Evolutionary conservation across 1,139 yeast genomes (phyloP).

Genomic region (Yamadazyma sp.): DNA sequence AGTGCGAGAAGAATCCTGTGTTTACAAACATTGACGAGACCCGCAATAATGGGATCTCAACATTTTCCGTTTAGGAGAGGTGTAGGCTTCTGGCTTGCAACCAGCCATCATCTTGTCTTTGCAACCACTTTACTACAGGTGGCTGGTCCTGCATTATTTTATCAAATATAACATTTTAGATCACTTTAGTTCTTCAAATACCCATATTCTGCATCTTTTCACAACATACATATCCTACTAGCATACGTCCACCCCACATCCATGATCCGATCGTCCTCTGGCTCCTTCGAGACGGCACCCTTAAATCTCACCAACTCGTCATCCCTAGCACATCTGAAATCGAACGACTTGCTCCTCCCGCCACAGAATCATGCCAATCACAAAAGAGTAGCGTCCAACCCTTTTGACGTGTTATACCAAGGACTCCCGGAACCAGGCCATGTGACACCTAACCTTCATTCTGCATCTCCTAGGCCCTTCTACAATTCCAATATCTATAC

Average conservation of each 20-base stretch:
- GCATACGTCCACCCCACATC: no score
- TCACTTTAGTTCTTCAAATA: neutral
- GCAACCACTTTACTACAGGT: neutral
- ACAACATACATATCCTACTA: no score
- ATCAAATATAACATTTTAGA: no score
- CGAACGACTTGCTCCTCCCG: neutral
- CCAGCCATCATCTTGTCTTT: conserved; percentile 1
- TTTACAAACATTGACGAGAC: conserved; percentile 14
- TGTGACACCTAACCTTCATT: neutral
- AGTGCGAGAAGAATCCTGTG: conserved; percentile 1
- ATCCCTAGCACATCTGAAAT: conserved; percentile 13
- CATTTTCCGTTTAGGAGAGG: no score
- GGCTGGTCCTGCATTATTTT: neutral
- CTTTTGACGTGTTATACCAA: conserved; percentile 22
- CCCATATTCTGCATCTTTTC: neutral
- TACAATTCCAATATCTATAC: conserved; percentile 6
- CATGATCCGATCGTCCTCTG: conserved; percentile 11
- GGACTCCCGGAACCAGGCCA: conserved; percentile 1
- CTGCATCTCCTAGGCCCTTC: neutral
- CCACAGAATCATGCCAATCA: conserved; percentile 9
- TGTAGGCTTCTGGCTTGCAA: no score
- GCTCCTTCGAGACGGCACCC: conserved; percentile 18
- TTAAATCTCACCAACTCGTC: conserved; percentile 14
- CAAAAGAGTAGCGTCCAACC: conserved; percentile 20
- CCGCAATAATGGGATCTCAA: neutral